Evolutionary conservation across 495 filamentous ascomycete species (phyloP), one percentile per base, ranked within the genome.

Genomic region (Letharia lupina): DNA sequence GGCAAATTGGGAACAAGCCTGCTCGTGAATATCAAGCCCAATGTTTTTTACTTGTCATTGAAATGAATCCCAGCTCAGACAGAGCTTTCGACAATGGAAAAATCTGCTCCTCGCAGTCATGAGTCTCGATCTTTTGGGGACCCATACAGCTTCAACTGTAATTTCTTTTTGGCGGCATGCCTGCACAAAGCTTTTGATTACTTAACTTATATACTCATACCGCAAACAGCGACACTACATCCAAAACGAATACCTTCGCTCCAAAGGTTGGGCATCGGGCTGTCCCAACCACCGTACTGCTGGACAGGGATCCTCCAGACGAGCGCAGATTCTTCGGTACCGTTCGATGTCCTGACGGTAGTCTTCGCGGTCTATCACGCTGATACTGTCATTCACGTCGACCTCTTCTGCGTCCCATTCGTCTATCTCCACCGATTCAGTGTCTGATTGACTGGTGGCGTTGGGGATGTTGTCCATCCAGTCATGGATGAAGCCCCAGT

Each of bases 381-480:
- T 68, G 33, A 65, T 47, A 50, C 62, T 70, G 41, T 72, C 65
- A 3, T 59, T 64, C n/a, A 72, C 58, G 2, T 68, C 61, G 50
- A 67, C 60, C 12, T 63, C 35, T 44, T 41, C 18, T 31, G 52
- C 62, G 15, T 66, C 66, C 62, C 65, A 68, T 8, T 64, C 65
- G 20, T 70, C 67, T 40, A 65, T 33, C 20, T 68, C 67, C 54
- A 37, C 50, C 20, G 23, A 12, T 23, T 54, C 41, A 6, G 23
- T 13, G 8, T 65, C 65, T 35, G 58, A 10, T 40, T 11, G 45
- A 56, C 28, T 59, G 42, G 23, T 61, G 60, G 35, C 47, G 16
- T 66, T 47, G 4, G 20, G 50, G 15, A 67, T 45, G 39, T 63
- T 18, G 50, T 20, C 31, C 28, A 60, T 18, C 68, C 70, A 72